Percentiles rank a stretch among this genome's conserved stretches.
phyloP scores from a whole-genome alignment of 78 protist species.

The Pelomyxa schiedti region DNA sequence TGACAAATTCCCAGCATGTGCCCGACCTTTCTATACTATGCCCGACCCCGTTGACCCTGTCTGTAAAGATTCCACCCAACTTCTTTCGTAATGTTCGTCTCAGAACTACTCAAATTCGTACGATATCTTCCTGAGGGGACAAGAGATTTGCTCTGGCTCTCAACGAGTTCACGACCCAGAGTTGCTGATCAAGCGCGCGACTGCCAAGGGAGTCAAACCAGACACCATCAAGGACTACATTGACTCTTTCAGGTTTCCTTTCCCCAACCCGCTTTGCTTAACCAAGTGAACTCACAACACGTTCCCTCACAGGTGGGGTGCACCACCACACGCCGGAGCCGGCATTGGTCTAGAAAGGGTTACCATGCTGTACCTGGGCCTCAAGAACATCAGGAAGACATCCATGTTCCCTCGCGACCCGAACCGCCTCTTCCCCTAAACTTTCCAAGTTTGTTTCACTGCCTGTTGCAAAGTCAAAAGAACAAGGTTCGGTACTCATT shows the following conservation, averaged over 20 bases:
- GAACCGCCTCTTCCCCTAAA: conserved; percentile 72
- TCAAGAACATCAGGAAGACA: conserved; percentile 82
- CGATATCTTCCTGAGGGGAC: conserved; percentile 97
- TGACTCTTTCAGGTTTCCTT: conserved; percentile 91
- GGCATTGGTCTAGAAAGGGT: conserved; percentile 96
- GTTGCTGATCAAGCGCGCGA: conserved; percentile 50
- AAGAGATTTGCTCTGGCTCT: conserved; percentile 98
- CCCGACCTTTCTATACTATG: conserved; percentile 99
- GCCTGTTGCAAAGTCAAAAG: too few species aligned
- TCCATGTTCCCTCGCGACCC: conserved; percentile 97
- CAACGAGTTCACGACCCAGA: conserved; percentile 96
- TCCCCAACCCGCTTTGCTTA: too few species aligned
- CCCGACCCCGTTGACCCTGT: conserved; percentile 66
- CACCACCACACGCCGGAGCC: conserved; percentile 97
- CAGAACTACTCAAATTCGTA: conserved; percentile 83
- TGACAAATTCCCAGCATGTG: conserved; percentile 81
- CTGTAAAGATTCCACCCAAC: neutral
- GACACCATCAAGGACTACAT: conserved; percentile 61
- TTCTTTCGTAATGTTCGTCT: neutral
- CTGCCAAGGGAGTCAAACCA: conserved; percentile 36
- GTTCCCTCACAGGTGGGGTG: too few species aligned
- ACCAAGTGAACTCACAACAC: too few species aligned
- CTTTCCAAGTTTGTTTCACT: too few species aligned
- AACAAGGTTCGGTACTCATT: too few species aligned
- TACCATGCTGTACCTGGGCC: conserved; percentile 87